These are phyloP conservation scores for Ophiosphaerella herpotricha DNA, from an alignment of 2,329 filamentous ascomycete species.

Conservation along the genomic window DNA sequence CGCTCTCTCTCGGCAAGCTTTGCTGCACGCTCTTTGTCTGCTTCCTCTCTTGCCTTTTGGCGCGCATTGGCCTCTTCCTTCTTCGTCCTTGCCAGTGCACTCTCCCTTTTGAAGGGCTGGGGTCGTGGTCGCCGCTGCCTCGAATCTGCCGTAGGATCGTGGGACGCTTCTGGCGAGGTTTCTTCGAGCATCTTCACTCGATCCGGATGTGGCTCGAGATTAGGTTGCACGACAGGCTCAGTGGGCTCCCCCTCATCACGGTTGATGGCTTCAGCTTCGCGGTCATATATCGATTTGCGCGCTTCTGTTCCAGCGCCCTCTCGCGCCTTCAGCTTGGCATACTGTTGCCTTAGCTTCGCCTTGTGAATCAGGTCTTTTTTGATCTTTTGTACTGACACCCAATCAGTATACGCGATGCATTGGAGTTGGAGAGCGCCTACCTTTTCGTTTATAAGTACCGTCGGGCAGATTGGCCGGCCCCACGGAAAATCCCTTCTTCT, in stretches of 20 bases:
- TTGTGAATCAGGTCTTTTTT: slow-evolving; percentile 89
- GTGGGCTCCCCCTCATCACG: slow-evolving; percentile 24
- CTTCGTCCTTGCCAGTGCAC: slow-evolving; percentile 54
- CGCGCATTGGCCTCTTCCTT: slow-evolving; percentile 68
- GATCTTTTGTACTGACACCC: slow-evolving; percentile 74
- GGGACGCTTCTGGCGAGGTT: slow-evolving; percentile 23
- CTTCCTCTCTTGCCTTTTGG: slow-evolving; percentile 63
- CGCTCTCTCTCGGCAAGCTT: slow-evolving; percentile 69
- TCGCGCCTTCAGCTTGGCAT: slow-evolving; percentile 80
- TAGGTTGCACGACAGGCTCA: slow-evolving; percentile 36
- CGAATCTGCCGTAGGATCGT: slow-evolving; percentile 17
- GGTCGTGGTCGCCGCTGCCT: slow-evolving; percentile 33
- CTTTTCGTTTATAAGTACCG: slow-evolving; percentile 83
- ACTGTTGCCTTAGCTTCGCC: slow-evolving; percentile 90
- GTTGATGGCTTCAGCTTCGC: slow-evolving; percentile 35
- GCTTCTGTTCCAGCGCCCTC: slow-evolving; percentile 49
- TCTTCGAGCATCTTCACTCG: slow-evolving; percentile 63
- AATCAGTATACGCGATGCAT: slow-evolving; percentile 5
- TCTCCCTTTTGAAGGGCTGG: slow-evolving; percentile 51
- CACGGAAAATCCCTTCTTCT: slow-evolving; percentile 76
- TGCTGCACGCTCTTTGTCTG: slow-evolving; percentile 61
- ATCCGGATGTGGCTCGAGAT: slow-evolving; percentile 63
- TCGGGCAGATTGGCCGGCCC: slow-evolving; percentile 91
- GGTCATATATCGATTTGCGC: slow-evolving; percentile 42
- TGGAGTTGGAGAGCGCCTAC: slow-evolving; percentile 42